phyloP scores from a whole-genome alignment of 768 basidiomycete genomes.

The Pisolithus microcarpus region DNA sequence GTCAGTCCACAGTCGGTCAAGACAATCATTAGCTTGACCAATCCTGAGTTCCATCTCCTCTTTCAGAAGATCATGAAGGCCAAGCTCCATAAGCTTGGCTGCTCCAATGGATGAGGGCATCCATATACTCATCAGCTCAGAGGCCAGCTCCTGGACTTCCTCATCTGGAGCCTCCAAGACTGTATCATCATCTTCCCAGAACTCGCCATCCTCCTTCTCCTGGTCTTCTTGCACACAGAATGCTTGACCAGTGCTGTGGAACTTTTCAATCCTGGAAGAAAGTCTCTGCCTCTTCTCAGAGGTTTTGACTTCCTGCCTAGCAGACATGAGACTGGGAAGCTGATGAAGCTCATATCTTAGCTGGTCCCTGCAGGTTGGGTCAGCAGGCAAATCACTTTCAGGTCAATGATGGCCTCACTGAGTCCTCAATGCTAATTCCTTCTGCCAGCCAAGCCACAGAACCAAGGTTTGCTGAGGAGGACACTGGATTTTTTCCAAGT shows the following conservation, averaged over 20 bases:
- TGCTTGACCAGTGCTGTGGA: background rate
- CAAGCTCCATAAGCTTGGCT: background rate
- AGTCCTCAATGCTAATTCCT: background rate
- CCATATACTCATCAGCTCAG: slow-evolving; percentile 3
- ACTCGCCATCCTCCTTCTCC: background rate
- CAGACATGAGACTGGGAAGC: background rate
- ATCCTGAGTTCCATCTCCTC: slow-evolving; percentile 1
- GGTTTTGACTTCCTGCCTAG: background rate
- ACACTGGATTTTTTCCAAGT: too few species aligned
- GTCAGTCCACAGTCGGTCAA: background rate
- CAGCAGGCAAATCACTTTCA: background rate
- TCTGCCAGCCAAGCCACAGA: too few species aligned
- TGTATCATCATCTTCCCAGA: background rate
- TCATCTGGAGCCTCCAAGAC: background rate
- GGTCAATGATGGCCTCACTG: background rate
- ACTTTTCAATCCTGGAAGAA: background rate
- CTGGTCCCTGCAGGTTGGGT: background rate
- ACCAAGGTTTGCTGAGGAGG: too few species aligned
- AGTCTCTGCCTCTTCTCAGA: background rate
- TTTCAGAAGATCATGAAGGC: background rate
- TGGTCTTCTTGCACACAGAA: background rate
- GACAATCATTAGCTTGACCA: slow-evolving; percentile 4
- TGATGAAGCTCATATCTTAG: background rate
- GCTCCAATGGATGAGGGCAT: slow-evolving; percentile 1
- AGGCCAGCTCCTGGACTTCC: background rate